Evolutionary conservation across 441 rosid genomes (phyloP).

Genomic region (Eutrema salsugineum): DNA sequence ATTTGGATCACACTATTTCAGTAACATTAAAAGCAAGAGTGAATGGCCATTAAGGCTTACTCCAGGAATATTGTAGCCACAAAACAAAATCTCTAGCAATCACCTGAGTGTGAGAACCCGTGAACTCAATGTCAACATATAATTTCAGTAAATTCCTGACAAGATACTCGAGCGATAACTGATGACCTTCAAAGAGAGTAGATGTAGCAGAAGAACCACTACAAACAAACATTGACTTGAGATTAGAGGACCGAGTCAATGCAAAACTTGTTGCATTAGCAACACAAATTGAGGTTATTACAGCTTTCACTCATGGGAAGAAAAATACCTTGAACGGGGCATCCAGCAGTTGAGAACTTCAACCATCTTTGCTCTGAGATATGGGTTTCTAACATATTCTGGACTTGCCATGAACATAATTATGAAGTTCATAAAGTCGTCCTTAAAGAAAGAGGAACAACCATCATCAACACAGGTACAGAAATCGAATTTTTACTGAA

Average conservation of each 20-base stretch:
- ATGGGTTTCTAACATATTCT: conserved; percentile 79
- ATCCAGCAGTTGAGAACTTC: conserved; percentile 99
- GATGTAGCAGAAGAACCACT: conserved; percentile 88
- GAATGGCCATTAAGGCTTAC: neutral
- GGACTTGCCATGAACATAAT: conserved; percentile 99
- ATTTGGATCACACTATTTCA: conserved; percentile 23
- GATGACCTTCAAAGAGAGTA: conserved; percentile 92
- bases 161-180: conserved; percentile 86
- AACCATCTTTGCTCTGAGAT: conserved; percentile 99
- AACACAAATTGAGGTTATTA: neutral
- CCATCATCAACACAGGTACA: conserved; percentile 9
- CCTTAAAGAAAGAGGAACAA: conserved; percentile 48
- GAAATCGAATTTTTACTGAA: neutral
- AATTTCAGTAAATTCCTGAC: conserved; percentile 96
- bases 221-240: conserved; percentile 26
- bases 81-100: conserved; percentile 24
- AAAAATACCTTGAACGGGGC: conserved; percentile 81
- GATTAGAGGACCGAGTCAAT: neutral
- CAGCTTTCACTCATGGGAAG: neutral
- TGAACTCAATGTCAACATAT: conserved; percentile 99
- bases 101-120: conserved; percentile 98
- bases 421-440: conserved; percentile 97
- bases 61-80: conserved; percentile 10
- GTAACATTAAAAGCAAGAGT: neutral
- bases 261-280: conserved; percentile 9